Base-by-base conservation (phyloP, 2,329 filamentous ascomycete genomes). In the Didymella exigua region DNA sequence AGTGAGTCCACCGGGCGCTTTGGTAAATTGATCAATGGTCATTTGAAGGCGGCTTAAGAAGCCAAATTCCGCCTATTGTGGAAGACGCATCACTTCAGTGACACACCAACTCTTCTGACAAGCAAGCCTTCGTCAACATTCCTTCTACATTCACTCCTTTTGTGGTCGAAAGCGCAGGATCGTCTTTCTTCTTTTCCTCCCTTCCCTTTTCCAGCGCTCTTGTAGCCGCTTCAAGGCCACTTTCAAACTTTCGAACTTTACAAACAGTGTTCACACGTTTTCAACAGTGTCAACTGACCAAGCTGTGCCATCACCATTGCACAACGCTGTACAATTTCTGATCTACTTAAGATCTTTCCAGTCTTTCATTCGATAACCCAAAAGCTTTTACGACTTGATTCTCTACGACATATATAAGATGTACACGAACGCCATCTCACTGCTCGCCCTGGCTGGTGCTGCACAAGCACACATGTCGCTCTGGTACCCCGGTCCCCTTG, bases 401-500 rank as follows among this genome's bases (percentile, higher is more conserved):
- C 56, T 38, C 56, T 49, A 48, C 27, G 29, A 53, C 30, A 18
- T 44, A 41, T 16, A 19, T 45, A 52, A 38, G 19, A 74, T 75
- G 68, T 66, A 65, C 55, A 62, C 56, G 26, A 68, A 63, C 42
- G 45, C 49, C n/a, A 48, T 73, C 16, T 62, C 63, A 19, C 40
- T 70, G 24, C 61, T 72, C 45, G 65, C 67, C 50, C 65, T 75
- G 54, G 61, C 54, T 55, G 62, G 62, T 60, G 61, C 58, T 57
- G 67, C 67, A 38, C 56, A 66, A 29, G 72, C 67, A 9, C 78
- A 80, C 55, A 78, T 80, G 77, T 75, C 74, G 55, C 72, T 80
- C 27, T 59, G 68, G 62, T 77, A 72, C 47, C 79, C 79, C 5
- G 69, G 76, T 4, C 71, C 78, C 1, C 75, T 81, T 49, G 77